A percentile compares a stretch with the other conserved stretches of the same genome.
phyloP scores from a whole-genome alignment of 2,329 filamentous ascomycete genomes.

The Pseudodiploospora longispora region DNA sequence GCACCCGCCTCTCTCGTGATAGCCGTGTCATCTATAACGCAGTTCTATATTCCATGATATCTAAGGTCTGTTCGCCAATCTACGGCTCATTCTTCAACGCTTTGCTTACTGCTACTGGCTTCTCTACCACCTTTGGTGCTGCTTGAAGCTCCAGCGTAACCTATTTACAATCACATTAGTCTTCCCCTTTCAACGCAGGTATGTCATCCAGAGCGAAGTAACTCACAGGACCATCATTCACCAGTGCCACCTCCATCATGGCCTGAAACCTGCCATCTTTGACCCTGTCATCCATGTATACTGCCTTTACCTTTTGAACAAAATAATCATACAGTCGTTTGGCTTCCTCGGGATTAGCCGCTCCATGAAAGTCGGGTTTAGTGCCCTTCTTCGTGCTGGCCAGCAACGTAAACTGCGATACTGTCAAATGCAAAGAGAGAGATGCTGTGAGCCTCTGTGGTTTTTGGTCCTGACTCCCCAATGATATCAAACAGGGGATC shows the following conservation, averaged over 20 bases:
- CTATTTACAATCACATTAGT: constrained; percentile 4
- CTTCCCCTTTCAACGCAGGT: not conserved
- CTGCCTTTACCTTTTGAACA: constrained; percentile 62
- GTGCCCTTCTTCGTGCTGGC: constrained; percentile 92
- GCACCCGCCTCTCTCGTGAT: too few relatives aligned
- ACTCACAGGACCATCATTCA: constrained; percentile 72
- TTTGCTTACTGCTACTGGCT: not conserved
- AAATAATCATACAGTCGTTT: constrained; percentile 79
- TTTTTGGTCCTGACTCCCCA: not conserved
- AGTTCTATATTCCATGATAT: too few relatives aligned
- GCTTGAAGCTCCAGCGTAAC: constrained; percentile 19
- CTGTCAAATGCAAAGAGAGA: constrained; percentile 33
- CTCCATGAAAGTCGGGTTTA: constrained; percentile 91
- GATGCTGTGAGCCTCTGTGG: too few relatives aligned
- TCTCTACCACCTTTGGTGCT: constrained; percentile 12
- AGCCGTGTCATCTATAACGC: too few relatives aligned
- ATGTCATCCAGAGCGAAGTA: not conserved
- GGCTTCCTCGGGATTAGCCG: constrained; percentile 70
- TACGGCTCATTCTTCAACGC: not conserved
- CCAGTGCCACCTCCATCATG: constrained; percentile 94
- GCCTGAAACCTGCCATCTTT: constrained; percentile 97
- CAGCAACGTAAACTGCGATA: constrained; percentile 93
- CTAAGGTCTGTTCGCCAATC: too few relatives aligned
- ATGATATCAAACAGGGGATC: not conserved
- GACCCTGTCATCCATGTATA: constrained; percentile 66